Percentiles rank a stretch among this genome's conserved stretches.
Conservation (phyloP, 441 rosid species). For the Breynia disticha region DNA sequence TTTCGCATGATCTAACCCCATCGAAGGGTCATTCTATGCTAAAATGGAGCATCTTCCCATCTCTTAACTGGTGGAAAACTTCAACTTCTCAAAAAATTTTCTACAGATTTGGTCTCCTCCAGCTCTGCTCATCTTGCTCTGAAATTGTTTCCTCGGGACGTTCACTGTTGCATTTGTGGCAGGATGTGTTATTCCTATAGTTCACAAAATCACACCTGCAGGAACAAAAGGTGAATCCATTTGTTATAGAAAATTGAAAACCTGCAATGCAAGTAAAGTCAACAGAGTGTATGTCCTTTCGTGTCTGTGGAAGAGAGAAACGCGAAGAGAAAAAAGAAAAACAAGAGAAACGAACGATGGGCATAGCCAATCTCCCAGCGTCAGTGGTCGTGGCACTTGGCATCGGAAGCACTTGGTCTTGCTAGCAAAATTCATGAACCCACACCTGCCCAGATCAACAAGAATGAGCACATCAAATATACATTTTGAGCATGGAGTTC, state of each 20-base stretch:
- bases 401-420: conserved; percentile 65
- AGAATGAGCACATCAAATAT: neutral
- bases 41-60: too few species aligned
- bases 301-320: too few species aligned
- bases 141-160: conserved; percentile 30
- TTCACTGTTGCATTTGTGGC: conserved; percentile 54
- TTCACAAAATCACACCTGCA: conserved; percentile 73
- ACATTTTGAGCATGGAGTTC: too few species aligned
- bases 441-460: conserved; percentile 41
- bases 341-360: conserved; percentile 52
- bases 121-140: conserved; percentile 24
- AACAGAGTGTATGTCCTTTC: too few species aligned
- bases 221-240: conserved; percentile 9
- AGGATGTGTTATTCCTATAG: conserved; percentile 46
- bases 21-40: too few species aligned
- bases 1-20: too few species aligned
- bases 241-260: neutral
- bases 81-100: neutral
- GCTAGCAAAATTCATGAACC: conserved; percentile 88
- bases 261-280: neutral
- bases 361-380: conserved; percentile 93
- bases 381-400: conserved; percentile 36
- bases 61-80: too few species aligned
- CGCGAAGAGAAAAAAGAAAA: neutral
- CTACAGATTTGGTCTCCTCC: conserved; percentile 11